Base-by-base conservation (phyloP, 768 basidiomycete genomes). In the Dioszegia hungarica region DNA sequence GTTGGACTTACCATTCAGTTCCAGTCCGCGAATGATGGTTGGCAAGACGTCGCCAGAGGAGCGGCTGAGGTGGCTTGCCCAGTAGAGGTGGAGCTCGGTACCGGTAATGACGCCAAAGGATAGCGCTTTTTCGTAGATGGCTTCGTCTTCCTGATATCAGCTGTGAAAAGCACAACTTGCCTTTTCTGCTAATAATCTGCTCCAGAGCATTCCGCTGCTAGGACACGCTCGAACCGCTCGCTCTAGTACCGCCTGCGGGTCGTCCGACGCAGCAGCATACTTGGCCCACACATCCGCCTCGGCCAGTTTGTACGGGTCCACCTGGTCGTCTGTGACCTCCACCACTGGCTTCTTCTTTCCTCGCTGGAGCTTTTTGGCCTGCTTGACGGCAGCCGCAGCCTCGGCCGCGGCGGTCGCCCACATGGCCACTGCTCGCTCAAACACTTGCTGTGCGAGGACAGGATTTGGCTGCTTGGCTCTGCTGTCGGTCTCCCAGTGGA, bases 171-270 rank as follows among this genome's bases (percentile, higher is more conserved):
- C 19, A 22, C 20, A 11, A 56, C 72, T 61, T 36, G 70, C 72
- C 56, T 64, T 50, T 11, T 56, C 39, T 4, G 36, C 34, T 17
- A 70, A 28, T 2, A 63, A 40, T 3, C 47, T 19, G 15, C 48
- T 46, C 75, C 75, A 76, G 11, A 60, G 24, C 20, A 56, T 48
- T 1, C 63, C 68, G 37, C 50, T 65, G 4, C 60, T 48, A 28
- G 75, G 69, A 51, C 75, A 76, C 12, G 71, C 73, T 48, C 75
- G 48, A 4, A 56, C 53, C 1, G 62, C 64, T 39, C 69, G 46
- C 2, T 19, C 2, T 12, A 43, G 12, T 17, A 67, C 55, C 8
- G 24, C 54, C 50, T 19, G 45, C 31, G 8, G 53, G n/a, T n/a
- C n/a, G n/a, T n/a, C 72, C 54, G 64, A 46, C 62, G 63, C 72